Evolutionary conservation across 2,329 filamentous ascomycete species (phyloP), one percentile per base, ranked within the genome.

Genomic region (Elsinoe perseae): DNA sequence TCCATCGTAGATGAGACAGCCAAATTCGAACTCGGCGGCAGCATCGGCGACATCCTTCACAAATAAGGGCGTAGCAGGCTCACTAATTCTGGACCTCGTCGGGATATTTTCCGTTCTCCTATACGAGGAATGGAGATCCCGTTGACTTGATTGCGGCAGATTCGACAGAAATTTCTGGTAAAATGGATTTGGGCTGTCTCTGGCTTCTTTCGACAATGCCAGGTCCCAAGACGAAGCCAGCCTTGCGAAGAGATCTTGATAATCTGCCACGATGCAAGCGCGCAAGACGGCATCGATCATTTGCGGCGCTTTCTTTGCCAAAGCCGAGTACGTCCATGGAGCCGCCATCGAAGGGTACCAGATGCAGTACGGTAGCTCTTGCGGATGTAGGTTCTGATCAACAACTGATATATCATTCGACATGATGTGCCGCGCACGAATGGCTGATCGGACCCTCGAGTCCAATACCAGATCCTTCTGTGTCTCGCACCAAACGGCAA

Each of bases 401-500:
- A 61, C 50, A 5, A 58, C 57, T 3, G 63, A 64, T 7, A 69
- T 54, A 27, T 66, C 64, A 50, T 68, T 63, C 56, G 63, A 65
- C 65, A 69, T 69, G 54, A 70, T 69, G 55, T 64, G 62, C 0
- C 67, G 58, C 4, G 66, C 66, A 38, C 63, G 58, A 38, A 65
- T 61, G 5, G 66, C 66, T 7, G 50, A 38, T 14, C 27, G 21
- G 6, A 60, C 32, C 2, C 44, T 58, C 30, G 8, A 10, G 12
- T 16, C 54, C 54, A 7, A 46, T 38, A 18, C n/a, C 34, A 46
- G 14, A 5, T 20, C 20, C 2, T 54, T 14, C 9, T 54, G 54
- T 10, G 46, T 58, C 53, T 32, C 61, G 57, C 64, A 68, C 69
- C 70, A 74, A 12, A 61, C 61, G 0, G 71, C 72, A 57, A 72